Conservation (phyloP, 2,329 filamentous ascomycete genomes). For the Esteya vermicola region DNA sequence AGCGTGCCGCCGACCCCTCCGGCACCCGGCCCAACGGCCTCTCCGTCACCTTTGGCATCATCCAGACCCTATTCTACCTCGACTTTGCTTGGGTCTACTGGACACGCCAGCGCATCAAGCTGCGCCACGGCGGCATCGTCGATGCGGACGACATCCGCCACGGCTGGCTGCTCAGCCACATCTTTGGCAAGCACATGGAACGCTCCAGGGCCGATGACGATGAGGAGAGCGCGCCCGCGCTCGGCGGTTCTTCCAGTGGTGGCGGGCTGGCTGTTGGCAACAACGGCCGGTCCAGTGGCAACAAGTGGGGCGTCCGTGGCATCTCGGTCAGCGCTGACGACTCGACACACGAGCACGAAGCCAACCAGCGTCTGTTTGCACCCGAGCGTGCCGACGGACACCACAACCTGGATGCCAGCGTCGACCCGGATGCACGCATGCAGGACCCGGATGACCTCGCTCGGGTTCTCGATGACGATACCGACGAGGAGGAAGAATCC, state of each 20-base stretch:
- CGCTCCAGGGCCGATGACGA: slow-evolving; percentile 33
- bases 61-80: slow-evolving; percentile 80
- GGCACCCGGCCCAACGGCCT: slow-evolving; percentile 51
- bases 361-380: slow-evolving; percentile 16
- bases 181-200: slow-evolving; percentile 51
- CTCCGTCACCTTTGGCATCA: slow-evolving; percentile 69
- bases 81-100: slow-evolving; percentile 98
- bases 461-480: slow-evolving; percentile 40
- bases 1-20: slow-evolving; percentile 45
- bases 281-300: slow-evolving; percentile 38
- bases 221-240: slow-evolving; percentile 41
- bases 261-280: slow-evolving; percentile 15
- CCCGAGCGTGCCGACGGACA: slow-evolving; percentile 19
- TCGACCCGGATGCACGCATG: slow-evolving; percentile 52
- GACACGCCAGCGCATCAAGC: slow-evolving; percentile 83
- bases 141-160: slow-evolving; percentile 78
- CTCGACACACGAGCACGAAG: slow-evolving; percentile 38
- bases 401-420: slow-evolving; percentile 28
- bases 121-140: slow-evolving; percentile 73
- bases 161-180: slow-evolving; percentile 68
- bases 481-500: too few relatives aligned
- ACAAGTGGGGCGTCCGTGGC: slow-evolving; percentile 49
- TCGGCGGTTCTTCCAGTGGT: slow-evolving; percentile 19
- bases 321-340: slow-evolving; percentile 56
- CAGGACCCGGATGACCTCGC: slow-evolving; percentile 52